A percentile compares a stretch with the other conserved stretches of the same genome.
These are phyloP conservation scores for Paramecium pentaurelia DNA, from an alignment of 73 alveolate species.

Conservation along the genomic window DNA sequence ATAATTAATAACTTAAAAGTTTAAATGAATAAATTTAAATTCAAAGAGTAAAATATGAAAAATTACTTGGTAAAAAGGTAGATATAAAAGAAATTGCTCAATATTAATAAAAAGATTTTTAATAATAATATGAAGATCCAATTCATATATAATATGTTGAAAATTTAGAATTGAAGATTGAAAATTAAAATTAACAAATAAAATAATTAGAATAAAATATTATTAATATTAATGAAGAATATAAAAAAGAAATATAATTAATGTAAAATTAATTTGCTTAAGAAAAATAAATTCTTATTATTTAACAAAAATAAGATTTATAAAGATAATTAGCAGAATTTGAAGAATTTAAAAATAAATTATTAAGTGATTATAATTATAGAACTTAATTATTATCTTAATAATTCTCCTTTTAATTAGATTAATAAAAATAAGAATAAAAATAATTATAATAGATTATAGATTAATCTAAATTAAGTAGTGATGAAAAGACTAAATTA, in stretches of 20 bases:
- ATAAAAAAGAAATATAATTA: background rate
- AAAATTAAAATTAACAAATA: background rate
- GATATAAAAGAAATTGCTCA: background rate
- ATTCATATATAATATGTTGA: background rate
- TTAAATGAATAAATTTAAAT: background rate
- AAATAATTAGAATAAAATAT: background rate
- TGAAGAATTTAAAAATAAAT: background rate
- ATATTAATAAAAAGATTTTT: background rate
- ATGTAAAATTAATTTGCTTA: background rate
- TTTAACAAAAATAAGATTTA: background rate
- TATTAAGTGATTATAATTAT: background rate
- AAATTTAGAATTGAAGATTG: background rate
- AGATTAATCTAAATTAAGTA: constrained; percentile 5
- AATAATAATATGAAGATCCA: background rate
- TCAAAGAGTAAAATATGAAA: background rate
- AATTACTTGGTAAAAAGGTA: background rate
- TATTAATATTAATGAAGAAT: background rate
- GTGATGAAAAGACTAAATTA: background rate
- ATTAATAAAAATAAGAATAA: background rate
- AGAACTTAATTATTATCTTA: background rate
- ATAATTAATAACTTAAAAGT: background rate
- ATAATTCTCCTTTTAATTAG: background rate
- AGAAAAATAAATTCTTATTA: background rate
- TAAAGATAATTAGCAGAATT: background rate
- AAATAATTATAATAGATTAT: background rate